Percentiles rank a stretch among this genome's conserved stretches.
Conservation (phyloP, 306 rosid species). For the Psophocarpus tetragonolobus region DNA sequence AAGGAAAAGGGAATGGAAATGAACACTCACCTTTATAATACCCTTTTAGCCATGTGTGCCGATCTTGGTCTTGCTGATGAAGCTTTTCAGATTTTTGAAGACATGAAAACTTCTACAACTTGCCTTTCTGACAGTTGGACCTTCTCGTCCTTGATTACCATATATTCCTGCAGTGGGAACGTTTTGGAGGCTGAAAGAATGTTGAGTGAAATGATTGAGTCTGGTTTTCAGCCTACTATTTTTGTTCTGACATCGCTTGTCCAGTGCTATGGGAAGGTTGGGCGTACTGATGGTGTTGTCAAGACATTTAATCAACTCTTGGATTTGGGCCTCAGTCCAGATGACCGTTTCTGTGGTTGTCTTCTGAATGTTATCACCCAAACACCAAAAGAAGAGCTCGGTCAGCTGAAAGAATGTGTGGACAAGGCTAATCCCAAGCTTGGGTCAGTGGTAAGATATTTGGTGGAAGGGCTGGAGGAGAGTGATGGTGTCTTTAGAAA, state of each 20-base stretch:
- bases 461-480: constrained; percentile 61
- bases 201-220: constrained; percentile 74
- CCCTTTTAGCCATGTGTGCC: constrained; percentile 86
- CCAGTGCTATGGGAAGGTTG: constrained; percentile 95
- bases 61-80: constrained; percentile 74
- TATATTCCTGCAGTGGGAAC: constrained; percentile 77
- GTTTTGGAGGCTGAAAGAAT: constrained; percentile 76
- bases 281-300: constrained; percentile 80
- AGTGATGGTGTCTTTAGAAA: constrained; percentile 52
- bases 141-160: constrained; percentile 84
- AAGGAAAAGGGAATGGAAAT: constrained; percentile 73
- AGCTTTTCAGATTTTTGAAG: constrained; percentile 67
- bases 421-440: constrained; percentile 72
- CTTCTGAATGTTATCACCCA: constrained; percentile 90
- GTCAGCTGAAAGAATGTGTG: constrained; percentile 61
- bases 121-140: constrained; percentile 90
- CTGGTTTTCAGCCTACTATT: constrained; percentile 79
- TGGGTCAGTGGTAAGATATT: constrained; percentile 62
- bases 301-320: constrained; percentile 69
- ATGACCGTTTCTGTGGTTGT: constrained; percentile 83
- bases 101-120: constrained; percentile 66
- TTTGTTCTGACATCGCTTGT: constrained; percentile 88
- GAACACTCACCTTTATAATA: constrained; percentile 69
- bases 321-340: constrained; percentile 73
- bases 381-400: constrained; percentile 75